Percentiles rank a stretch among this genome's conserved stretches.
phyloP scores from a whole-genome alignment of 352 stramenopile species.

The Phytopythium sindhum region DNA sequence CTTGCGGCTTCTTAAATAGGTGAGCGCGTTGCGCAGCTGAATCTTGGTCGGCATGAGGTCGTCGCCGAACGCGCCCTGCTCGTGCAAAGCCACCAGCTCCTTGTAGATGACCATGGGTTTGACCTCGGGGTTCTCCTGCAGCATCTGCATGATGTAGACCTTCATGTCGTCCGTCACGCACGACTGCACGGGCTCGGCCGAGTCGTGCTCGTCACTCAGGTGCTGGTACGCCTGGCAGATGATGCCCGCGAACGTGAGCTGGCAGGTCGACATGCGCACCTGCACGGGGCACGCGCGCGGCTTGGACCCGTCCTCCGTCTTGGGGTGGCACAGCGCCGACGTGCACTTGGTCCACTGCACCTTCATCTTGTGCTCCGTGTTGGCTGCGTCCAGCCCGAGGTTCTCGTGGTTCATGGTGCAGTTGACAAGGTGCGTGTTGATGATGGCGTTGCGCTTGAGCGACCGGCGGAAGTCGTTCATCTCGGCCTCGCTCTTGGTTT shows the following conservation, averaged over 20 bases:
- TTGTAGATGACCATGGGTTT: constrained; percentile 82
- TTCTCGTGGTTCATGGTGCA: constrained; percentile 80
- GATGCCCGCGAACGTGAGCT: constrained; percentile 68
- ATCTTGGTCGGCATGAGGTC: constrained; percentile 84
- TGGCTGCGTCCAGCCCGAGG: constrained; percentile 26
- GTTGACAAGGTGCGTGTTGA: constrained; percentile 81
- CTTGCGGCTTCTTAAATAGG: constrained; percentile 77
- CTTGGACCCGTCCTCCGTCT: constrained; percentile 33
- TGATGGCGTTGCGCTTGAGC: constrained; percentile 82
- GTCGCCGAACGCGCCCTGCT: constrained; percentile 49
- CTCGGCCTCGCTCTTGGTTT: constrained; percentile 64
- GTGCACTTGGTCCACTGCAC: constrained; percentile 84
- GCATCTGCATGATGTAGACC: constrained; percentile 60
- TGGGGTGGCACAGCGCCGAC: constrained; percentile 74
- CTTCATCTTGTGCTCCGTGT: constrained; percentile 79
- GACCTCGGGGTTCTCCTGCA: constrained; percentile 54
- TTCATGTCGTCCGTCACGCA: constrained; percentile 80
- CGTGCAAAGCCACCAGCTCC: constrained; percentile 53
- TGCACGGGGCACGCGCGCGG: constrained; percentile 58
- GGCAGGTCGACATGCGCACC: constrained; percentile 79
- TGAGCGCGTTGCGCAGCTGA: constrained; percentile 74
- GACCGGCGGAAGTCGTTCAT: constrained; percentile 75
- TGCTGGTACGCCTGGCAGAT: constrained; percentile 78
- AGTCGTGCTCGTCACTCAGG: constrained; percentile 73
- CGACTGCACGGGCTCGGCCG: constrained; percentile 64